A percentile compares a stretch with the other conserved stretches of the same genome.
Conservation (phyloP, 2,329 filamentous ascomycete genomes). For the Claviceps capensis region DNA sequence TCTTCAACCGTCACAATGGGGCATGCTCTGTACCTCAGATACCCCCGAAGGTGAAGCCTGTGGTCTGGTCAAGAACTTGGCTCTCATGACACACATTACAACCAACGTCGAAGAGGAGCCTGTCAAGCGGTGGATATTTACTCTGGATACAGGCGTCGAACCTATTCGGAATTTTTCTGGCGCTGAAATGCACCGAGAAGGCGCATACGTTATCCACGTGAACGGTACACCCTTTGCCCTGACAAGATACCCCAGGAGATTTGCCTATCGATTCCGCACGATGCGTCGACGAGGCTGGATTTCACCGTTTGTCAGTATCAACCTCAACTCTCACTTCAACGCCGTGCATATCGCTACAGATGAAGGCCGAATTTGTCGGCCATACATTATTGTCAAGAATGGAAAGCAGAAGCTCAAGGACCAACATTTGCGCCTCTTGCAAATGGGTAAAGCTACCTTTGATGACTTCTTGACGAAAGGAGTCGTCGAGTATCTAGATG, state of each 20-base stretch:
- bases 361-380: slow-evolving; percentile 90
- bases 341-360: slow-evolving; percentile 94
- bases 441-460: slow-evolving; percentile 74
- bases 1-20: slow-evolving; percentile 92
- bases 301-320: slow-evolving; percentile 92
- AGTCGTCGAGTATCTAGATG: slow-evolving; percentile 90
- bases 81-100: slow-evolving; percentile 97
- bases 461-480: slow-evolving; percentile 87
- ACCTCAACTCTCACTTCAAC: slow-evolving; percentile 84
- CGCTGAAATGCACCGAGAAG: slow-evolving; percentile 71
- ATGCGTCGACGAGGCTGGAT: slow-evolving; percentile 82
- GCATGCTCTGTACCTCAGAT: slow-evolving; percentile 94
- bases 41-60: slow-evolving; percentile 98
- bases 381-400: slow-evolving; percentile 89
- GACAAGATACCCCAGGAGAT: slow-evolving; percentile 74
- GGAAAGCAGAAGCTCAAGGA: slow-evolving; percentile 67
- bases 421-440: slow-evolving; percentile 66
- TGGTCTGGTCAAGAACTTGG: slow-evolving; percentile 94
- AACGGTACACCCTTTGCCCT: slow-evolving; percentile 90
- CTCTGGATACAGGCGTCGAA: slow-evolving; percentile 72
- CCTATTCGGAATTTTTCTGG: slow-evolving; percentile 59
- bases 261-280: slow-evolving; percentile 71
- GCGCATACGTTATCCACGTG: slow-evolving; percentile 81
- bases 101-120: slow-evolving; percentile 91
- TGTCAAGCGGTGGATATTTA: slow-evolving; percentile 73